Evolutionary conservation across 495 filamentous ascomycete species (phyloP), one percentile per base, ranked within the genome.

Genomic region (Penicillium bialowiezense): DNA sequence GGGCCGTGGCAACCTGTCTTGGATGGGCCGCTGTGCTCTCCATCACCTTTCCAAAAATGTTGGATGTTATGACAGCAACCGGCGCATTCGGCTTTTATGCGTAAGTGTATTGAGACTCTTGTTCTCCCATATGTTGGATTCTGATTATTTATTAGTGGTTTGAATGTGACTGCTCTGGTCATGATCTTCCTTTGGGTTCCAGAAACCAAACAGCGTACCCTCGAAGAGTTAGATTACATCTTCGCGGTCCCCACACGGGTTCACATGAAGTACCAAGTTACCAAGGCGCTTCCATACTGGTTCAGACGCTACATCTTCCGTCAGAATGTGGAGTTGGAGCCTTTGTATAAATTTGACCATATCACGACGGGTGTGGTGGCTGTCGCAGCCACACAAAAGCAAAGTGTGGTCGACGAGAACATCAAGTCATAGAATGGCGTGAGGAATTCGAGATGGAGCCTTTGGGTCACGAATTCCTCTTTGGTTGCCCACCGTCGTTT

Each of bases 141-240:
- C 52, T 65, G 56, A 73, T 70, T 5, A 38, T 44, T 9, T 20
- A 60, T 60, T 9, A 86, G 84, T 31, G 82, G 66, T 9, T 74
- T 89, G 48, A 91, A 91, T 55, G 62, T 88, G 12, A 68, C 81
- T 21, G 88, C 85, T 8, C 73, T 89, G 15, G 54, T 83, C 21
- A 75, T 87, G 70, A 87, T 90, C 52, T 86, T 89, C 64, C 71
- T 90, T 41, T 89, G 77, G 68, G 75, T 92, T 5, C 86, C 85
- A 8, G 88, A 91, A 67, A 90, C 88, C 0, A 91, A 90, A 65
- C 86, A 88, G 60, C 76, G 80, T 24, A 89, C 87, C 4, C 78
- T 91, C 10, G 88, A 95, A 65, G 89, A 95, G 62, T 73, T 95
- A 31, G 88, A 95, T 67, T 89, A 90, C 59, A 81, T 95, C 45